phyloP scores from a whole-genome alignment of 108 stramenopile species.

The Cylindrotheca closterium region DNA sequence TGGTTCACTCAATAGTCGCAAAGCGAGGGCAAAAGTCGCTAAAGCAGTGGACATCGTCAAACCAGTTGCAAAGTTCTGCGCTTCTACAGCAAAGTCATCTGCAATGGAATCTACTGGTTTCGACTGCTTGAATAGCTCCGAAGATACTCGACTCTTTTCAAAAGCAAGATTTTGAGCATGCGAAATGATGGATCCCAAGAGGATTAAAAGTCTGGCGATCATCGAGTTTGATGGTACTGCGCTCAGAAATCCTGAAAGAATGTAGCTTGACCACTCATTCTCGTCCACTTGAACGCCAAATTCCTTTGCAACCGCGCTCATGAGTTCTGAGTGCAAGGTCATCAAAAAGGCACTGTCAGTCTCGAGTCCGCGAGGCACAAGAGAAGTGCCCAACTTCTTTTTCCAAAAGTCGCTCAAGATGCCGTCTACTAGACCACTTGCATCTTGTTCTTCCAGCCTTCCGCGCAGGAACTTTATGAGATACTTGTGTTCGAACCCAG shows the following conservation, averaged over 20 bases:
- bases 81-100: slow-evolving; percentile 43
- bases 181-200: no score
- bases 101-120: slow-evolving; percentile 40
- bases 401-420: slow-evolving; percentile 35
- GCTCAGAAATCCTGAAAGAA: no score
- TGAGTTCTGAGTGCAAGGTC: slow-evolving; percentile 2
- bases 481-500: slow-evolving; percentile 27
- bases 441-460: slow-evolving; percentile 26
- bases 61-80: slow-evolving; percentile 30
- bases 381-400: slow-evolving; percentile 33
- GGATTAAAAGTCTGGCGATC: no score
- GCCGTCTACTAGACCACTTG: slow-evolving; percentile 13
- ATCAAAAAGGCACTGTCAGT: slow-evolving; percentile 16
- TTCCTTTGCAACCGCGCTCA: slow-evolving; percentile 9
- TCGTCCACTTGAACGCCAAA: no score
- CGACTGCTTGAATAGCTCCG: slow-evolving; percentile 37
- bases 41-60: slow-evolving; percentile 25
- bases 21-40: slow-evolving; percentile 23
- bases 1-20: not conserved
- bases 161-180: no score
- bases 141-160: slow-evolving; percentile 7
- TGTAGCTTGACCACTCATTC: no score
- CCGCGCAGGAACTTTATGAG: slow-evolving; percentile 20
- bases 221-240: no score
- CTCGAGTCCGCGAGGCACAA: slow-evolving; percentile 40